Evolutionary conservation across 805 yeast genomes (phyloP).

Genomic region (Pichia cabralensis): DNA sequence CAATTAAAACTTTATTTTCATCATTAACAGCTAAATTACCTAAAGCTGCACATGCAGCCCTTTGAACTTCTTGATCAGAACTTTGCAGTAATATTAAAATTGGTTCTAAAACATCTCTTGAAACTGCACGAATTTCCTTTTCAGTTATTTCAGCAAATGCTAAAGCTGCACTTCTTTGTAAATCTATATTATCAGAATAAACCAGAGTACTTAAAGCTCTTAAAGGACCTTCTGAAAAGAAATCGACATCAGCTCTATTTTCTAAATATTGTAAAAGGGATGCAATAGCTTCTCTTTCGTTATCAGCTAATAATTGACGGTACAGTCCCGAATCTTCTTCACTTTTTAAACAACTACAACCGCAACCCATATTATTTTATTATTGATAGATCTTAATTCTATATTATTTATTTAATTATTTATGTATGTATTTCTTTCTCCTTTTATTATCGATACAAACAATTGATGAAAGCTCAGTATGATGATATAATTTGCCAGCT

Average conservation of each 20-base stretch:
- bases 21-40: constrained; percentile 98
- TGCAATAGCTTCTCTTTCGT: constrained; percentile 93
- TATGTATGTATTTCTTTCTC: too few species aligned
- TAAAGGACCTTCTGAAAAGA: constrained; percentile 77
- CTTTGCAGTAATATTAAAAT: constrained; percentile 79
- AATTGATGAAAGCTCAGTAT: too few species aligned
- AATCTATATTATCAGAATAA: constrained; percentile 86
- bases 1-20: constrained; percentile 85
- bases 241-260: constrained; percentile 80
- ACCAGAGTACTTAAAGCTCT: constrained; percentile 88
- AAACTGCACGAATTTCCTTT: constrained; percentile 85
- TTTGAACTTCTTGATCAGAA: constrained; percentile 87
- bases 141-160: constrained; percentile 99
- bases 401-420: too few species aligned
- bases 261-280: constrained; percentile 82
- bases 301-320: constrained; percentile 84
- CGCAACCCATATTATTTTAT: constrained; percentile 42
- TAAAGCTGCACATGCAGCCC: constrained; percentile 97
- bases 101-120: constrained; percentile 88
- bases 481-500: too few species aligned
- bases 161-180: constrained; percentile 93
- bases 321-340: constrained; percentile 45
- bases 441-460: too few species aligned
- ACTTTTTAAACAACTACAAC: constrained; percentile 38
- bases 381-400: too few species aligned